phyloP scores from a whole-genome alignment of 2,329 filamentous ascomycete species.

The Pseudonectria buxi region DNA sequence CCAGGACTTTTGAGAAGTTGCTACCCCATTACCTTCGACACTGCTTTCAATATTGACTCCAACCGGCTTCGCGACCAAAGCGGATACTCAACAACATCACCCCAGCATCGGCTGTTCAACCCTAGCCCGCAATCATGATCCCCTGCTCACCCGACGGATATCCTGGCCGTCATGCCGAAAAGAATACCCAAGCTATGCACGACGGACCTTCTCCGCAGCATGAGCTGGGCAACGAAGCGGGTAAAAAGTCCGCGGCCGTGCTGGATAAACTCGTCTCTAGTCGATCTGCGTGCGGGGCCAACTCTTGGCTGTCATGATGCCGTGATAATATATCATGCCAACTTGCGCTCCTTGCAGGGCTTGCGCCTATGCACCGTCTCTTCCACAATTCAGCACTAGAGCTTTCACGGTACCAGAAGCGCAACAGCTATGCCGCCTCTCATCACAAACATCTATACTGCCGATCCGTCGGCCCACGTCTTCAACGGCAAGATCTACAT shows the following conservation, averaged over 20 bases:
- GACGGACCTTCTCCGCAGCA: background rate
- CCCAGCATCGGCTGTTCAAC: background rate
- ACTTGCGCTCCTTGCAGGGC: too few relatives aligned
- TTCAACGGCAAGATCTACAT: conserved; percentile 71
- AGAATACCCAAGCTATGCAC: background rate
- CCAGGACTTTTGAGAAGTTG: conserved; percentile 55
- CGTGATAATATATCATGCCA: too few relatives aligned
- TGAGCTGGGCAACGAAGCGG: background rate
- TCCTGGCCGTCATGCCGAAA: background rate
- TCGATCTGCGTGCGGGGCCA: too few relatives aligned
- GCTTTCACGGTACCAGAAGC: background rate
- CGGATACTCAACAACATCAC: background rate
- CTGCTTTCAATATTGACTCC: too few relatives aligned
- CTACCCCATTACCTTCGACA: background rate
- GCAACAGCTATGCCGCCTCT: conserved; percentile 44
- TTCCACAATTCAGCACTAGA: background rate
- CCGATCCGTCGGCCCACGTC: conserved; percentile 74
- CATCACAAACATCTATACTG: conserved; percentile 70
- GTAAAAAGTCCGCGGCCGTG: too few relatives aligned
- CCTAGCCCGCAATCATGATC: background rate
- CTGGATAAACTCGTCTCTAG: too few relatives aligned
- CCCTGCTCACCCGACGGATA: background rate
- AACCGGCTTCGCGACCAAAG: background rate
- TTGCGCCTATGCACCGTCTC: background rate
- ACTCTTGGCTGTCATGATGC: too few relatives aligned